phyloP scores from a whole-genome alignment of 2,329 filamentous ascomycete species.

The Aureobasidium sp. region DNA sequence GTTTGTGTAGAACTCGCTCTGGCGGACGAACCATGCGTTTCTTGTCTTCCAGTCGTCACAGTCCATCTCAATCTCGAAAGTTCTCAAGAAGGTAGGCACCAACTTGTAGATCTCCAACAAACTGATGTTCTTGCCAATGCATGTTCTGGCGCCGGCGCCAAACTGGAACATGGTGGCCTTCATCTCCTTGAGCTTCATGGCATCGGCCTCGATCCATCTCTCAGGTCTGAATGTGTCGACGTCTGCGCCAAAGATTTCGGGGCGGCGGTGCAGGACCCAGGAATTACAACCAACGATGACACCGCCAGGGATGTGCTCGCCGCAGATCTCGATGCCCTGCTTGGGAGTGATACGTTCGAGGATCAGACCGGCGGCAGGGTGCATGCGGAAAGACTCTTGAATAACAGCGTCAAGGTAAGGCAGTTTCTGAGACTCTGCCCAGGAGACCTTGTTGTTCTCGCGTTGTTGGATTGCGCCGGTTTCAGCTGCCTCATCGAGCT shows the following conservation, averaged over 20 bases:
- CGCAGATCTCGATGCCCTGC: constrained; percentile 57
- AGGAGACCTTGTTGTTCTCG: constrained; percentile 55
- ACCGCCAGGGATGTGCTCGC: constrained; percentile 57
- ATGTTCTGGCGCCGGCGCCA: constrained; percentile 63
- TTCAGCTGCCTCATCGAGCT: constrained; percentile 55
- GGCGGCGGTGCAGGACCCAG: constrained; percentile 65
- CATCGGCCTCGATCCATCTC: constrained; percentile 52
- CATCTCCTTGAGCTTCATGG: constrained; percentile 57
- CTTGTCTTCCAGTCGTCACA: constrained; percentile 40
- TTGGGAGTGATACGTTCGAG: constrained; percentile 67
- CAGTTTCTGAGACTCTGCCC: constrained; percentile 61
- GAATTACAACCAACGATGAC: constrained; percentile 69
- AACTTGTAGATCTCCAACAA: constrained; percentile 46
- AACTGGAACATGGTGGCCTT: constrained; percentile 61
- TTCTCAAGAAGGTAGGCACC: constrained; percentile 52
- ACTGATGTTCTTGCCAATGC: constrained; percentile 52
- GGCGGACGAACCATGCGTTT: constrained; percentile 50
- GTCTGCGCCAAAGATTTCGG: constrained; percentile 62
- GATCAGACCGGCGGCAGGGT: constrained; percentile 65
- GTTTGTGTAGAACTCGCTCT: constrained; percentile 38
- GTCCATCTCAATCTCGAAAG: constrained; percentile 51
- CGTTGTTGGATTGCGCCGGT: constrained; percentile 41
- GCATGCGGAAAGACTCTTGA: constrained; percentile 70
- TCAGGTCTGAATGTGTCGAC: constrained; percentile 60
- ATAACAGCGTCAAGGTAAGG: constrained; percentile 71